Conservation (phyloP, 2,329 filamentous ascomycete genomes). For the Pestalotiopsis fici region DNA sequence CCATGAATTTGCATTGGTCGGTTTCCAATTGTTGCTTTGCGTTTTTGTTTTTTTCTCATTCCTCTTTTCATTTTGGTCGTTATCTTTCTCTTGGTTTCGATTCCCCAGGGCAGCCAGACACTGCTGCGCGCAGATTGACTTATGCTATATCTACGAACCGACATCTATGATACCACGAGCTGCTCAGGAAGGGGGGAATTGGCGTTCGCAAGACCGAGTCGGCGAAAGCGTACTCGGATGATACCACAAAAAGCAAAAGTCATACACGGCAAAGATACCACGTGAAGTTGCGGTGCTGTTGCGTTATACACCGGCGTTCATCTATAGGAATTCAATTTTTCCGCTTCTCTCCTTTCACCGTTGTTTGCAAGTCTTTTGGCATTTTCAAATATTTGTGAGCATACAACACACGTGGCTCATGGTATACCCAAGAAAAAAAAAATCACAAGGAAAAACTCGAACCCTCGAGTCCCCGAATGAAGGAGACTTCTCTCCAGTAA, state of each 20-base stretch:
- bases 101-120: constrained; percentile 24
- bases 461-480: not conserved
- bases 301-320: constrained; percentile 8
- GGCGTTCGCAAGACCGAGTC: constrained; percentile 31
- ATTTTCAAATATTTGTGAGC: not conserved
- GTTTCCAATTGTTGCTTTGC: constrained; percentile 32
- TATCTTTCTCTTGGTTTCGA: constrained; percentile 20
- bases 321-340: constrained; percentile 7
- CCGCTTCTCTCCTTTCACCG: not conserved
- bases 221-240: constrained; percentile 26
- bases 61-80: constrained; percentile 21
- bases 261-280: constrained; percentile 10
- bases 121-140: constrained; percentile 26
- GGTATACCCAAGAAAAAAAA: constrained; percentile 1
- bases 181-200: constrained; percentile 26
- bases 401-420: not conserved
- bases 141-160: constrained; percentile 32
- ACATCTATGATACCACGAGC: constrained; percentile 34
- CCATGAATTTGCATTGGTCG: constrained; percentile 46
- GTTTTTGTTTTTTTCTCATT: constrained; percentile 32
- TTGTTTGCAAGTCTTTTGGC: not conserved
- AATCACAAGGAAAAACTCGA: not conserved
- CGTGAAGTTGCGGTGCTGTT: not conserved
- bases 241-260: constrained; percentile 33
- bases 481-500: not conserved